Evolutionary conservation across 306 rosid species (phyloP), one percentile per base, ranked within the genome.

Genomic region (Luffa acutangula): DNA sequence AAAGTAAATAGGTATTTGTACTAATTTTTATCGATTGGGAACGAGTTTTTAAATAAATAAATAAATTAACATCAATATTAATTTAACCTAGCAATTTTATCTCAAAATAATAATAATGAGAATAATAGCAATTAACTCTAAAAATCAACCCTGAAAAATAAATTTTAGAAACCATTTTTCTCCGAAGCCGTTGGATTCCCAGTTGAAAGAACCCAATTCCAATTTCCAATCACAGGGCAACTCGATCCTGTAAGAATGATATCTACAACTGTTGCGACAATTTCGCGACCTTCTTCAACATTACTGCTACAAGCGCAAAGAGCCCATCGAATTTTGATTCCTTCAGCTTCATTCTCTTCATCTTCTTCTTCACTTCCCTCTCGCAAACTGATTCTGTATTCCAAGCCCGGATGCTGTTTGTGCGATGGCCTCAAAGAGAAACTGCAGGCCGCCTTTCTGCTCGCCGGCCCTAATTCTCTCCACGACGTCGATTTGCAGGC

Each of bases 351-450:
- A 5, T 86, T 77, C 31, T 87, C 91, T 1, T 83, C 91, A 1
- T 78, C 88, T 17, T 73, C 85, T 60, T 76, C 87, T 62, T 56
- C 86, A 62, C 9, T 88, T 76, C 73, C 92, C 5, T 9, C 81
- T 48, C 84, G 96, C 85, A 87, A 88, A 62, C 93, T 96, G 64
- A 72, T 93, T 71, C 93, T 96, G 41, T 96, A 96, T 90, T 96
- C 96, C 0, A 96, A 93, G 82, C 96, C 97, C 67, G 97, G 90
- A 31, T 93, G 99, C 92, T 93, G 99, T 84, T 87, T 96, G 89
- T 96, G 99, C 87, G 96, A 93, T 75, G 99, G 96, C 53, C 98
- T 96, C 85, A 93, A 96, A 89, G 98, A 93, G 21, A 96, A 96
- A 84, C 99, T 96, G 74, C 94, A 91, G 36, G 85, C 93, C 9